Evolutionary conservation across 805 yeast species (phyloP).

Genomic region (Scheffersomyces spartinae): DNA sequence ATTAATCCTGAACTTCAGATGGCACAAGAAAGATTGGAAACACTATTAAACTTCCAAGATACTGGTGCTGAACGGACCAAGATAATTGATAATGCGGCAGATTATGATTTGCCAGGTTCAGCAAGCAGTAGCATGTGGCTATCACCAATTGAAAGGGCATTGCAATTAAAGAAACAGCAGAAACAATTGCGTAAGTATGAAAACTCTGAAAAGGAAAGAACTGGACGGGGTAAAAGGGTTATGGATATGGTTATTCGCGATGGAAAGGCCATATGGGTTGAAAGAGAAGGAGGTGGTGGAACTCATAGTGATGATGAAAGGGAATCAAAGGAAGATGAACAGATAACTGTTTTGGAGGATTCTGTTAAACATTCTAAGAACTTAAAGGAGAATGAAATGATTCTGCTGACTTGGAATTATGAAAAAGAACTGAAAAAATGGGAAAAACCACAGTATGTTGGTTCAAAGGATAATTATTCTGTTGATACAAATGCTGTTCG

Average conservation of each 20-base stretch:
- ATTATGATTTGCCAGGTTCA: conserved; percentile 52
- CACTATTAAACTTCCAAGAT: conserved; percentile 67
- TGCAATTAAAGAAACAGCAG: conserved; percentile 80
- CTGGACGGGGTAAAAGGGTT: conserved; percentile 66
- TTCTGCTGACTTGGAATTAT: conserved; percentile 47
- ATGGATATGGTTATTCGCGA: conserved; percentile 70
- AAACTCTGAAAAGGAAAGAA: conserved; percentile 40
- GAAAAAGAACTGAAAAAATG: conserved; percentile 43
- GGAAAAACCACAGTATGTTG: conserved; percentile 38
- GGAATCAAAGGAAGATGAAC: conserved; percentile 21
- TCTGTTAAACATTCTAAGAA: conserved; percentile 12
- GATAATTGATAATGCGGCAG: conserved; percentile 89
- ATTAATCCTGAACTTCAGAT: conserved; percentile 47
- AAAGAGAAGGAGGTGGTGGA: conserved; percentile 15
- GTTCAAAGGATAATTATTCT: too few species aligned
- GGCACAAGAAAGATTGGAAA: conserved; percentile 69
- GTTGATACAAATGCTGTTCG: too few species aligned
- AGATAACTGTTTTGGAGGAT: conserved; percentile 27
- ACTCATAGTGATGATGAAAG: conserved; percentile 16
- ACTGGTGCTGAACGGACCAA: conserved; percentile 83
- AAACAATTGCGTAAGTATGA: conserved; percentile 55
- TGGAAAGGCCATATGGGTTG: conserved; percentile 66
- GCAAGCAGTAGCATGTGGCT: conserved; percentile 65
- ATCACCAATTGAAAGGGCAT: conserved; percentile 74
- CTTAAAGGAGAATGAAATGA: conserved; percentile 17